Evolutionary conservation across 495 filamentous ascomycete species (phyloP).

Genomic region (Aspergillus steynii): DNA sequence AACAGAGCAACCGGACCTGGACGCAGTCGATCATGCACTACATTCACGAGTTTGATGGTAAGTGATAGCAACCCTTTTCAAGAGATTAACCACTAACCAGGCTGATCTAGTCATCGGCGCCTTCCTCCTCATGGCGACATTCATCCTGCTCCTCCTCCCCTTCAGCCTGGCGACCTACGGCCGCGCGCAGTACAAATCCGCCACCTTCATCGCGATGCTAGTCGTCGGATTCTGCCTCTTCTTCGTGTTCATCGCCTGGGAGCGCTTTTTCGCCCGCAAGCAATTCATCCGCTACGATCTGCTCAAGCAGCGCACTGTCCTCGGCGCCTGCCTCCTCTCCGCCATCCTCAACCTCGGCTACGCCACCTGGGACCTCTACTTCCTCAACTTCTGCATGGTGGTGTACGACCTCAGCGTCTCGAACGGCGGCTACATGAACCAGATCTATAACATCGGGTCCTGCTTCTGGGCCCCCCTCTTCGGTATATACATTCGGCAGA

Average conservation of each 20-base stretch:
- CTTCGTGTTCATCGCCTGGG: slow-evolving; percentile 59
- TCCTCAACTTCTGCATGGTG: slow-evolving; percentile 69
- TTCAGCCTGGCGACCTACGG: slow-evolving; percentile 54
- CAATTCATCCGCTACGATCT: slow-evolving; percentile 63
- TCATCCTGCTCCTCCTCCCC: slow-evolving; percentile 64
- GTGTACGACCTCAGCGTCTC: slow-evolving; percentile 60
- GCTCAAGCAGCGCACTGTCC: slow-evolving; percentile 62
- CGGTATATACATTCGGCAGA: slow-evolving; percentile 55
- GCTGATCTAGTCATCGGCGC: slow-evolving; percentile 49
- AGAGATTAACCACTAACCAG: not conserved
- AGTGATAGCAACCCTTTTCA: slow-evolving; percentile 11
- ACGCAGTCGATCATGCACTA: slow-evolving; percentile 54
- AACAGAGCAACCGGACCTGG: slow-evolving; percentile 45
- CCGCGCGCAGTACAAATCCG: slow-evolving; percentile 46
- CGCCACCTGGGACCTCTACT: slow-evolving; percentile 68
- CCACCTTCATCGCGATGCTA: slow-evolving; percentile 56
- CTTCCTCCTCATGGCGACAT: slow-evolving; percentile 54
- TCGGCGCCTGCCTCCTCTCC: slow-evolving; percentile 60
- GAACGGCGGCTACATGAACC: slow-evolving; percentile 60
- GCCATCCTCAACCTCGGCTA: slow-evolving; percentile 60
- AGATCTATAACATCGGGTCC: slow-evolving; percentile 70
- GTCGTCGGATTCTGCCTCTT: slow-evolving; percentile 58
- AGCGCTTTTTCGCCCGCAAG: slow-evolving; percentile 53
- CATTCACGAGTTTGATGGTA: slow-evolving; percentile 61
- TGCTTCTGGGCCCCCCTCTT: slow-evolving; percentile 60